phyloP scores from a whole-genome alignment of 73 alveolate species.

The Paramecium pentaurelia region DNA sequence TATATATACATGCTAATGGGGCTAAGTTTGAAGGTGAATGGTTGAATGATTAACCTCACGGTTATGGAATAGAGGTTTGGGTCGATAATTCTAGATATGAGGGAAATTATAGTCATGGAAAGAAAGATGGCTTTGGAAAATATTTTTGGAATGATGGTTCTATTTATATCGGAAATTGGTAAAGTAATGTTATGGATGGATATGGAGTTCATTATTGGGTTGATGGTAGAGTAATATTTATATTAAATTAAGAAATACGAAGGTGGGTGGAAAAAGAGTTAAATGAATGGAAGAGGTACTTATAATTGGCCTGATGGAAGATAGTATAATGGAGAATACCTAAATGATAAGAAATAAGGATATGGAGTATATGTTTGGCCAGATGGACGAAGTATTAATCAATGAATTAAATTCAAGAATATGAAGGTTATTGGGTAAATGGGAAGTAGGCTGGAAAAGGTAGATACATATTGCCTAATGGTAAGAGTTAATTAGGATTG shows the following conservation, averaged over 20 bases:
- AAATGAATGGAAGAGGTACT: conserved; percentile 64
- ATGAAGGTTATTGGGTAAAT: neutral
- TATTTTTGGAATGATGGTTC: conserved; percentile 70
- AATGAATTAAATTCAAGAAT: neutral
- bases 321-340: conserved; percentile 50
- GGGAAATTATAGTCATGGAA: conserved; percentile 70
- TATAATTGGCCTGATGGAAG: conserved; percentile 67
- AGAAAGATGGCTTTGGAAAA: conserved; percentile 75
- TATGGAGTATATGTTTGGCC: conserved; percentile 54
- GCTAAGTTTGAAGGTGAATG: conserved; percentile 66
- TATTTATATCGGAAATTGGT: conserved; percentile 70
- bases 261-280: conserved; percentile 46
- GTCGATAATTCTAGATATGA: conserved; percentile 71
- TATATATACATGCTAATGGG: conserved; percentile 47
- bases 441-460: neutral
- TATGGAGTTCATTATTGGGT: conserved; percentile 72
- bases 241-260: neutral
- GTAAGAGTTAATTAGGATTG: neutral
- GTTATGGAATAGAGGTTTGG: conserved; percentile 78
- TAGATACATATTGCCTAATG: neutral
- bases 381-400: conserved; percentile 22
- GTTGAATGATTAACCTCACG: conserved; percentile 68
- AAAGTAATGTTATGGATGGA: conserved; percentile 67
- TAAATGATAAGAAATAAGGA: conserved; percentile 48
- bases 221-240: conserved; percentile 51